Conservation (phyloP, 163 green algal species). For the Prototheca stagnorum region DNA sequence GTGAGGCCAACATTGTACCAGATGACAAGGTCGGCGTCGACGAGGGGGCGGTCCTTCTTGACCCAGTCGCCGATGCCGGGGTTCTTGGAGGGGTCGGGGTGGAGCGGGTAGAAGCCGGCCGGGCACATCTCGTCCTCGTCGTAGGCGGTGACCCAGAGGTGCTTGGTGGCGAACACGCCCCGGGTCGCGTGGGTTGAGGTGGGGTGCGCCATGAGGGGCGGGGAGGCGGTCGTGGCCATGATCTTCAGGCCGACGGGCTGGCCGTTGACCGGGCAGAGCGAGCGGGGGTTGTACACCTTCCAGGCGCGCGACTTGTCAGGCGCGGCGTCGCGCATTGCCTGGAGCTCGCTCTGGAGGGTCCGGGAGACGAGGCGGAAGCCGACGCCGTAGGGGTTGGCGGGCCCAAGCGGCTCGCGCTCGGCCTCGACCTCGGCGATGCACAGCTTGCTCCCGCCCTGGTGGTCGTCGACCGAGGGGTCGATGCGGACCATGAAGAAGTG, state of each 20-base stretch:
- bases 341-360: constrained; percentile 21
- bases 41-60: constrained; percentile 25
- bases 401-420: constrained; percentile 27
- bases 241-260: constrained; percentile 56
- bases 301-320: constrained; percentile 19
- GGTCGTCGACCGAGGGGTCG: constrained; percentile 64
- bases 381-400: constrained; percentile 39
- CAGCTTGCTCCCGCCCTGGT: constrained; percentile 24
- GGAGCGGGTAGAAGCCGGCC: constrained; percentile 46
- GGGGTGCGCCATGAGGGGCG: constrained; percentile 31
- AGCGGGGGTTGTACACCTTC: constrained; percentile 51
- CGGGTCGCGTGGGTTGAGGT: constrained; percentile 16
- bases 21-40: constrained; percentile 40
- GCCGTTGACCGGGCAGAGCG: constrained; percentile 34
- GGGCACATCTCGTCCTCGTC: constrained; percentile 41
- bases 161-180: constrained; percentile 44
- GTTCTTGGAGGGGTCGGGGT: constrained; percentile 26
- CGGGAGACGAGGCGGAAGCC: constrained; percentile 34
- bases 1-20: constrained; percentile 53
- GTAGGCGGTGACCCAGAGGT: constrained; percentile 55
- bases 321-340: constrained; percentile 22
- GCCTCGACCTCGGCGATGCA: constrained; percentile 46
- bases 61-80: constrained; percentile 40
- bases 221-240: constrained; percentile 21
- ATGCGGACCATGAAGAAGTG: constrained; percentile 79